Conservation (phyloP, 148 eudicot genomes). For the Cornus suecica region DNA sequence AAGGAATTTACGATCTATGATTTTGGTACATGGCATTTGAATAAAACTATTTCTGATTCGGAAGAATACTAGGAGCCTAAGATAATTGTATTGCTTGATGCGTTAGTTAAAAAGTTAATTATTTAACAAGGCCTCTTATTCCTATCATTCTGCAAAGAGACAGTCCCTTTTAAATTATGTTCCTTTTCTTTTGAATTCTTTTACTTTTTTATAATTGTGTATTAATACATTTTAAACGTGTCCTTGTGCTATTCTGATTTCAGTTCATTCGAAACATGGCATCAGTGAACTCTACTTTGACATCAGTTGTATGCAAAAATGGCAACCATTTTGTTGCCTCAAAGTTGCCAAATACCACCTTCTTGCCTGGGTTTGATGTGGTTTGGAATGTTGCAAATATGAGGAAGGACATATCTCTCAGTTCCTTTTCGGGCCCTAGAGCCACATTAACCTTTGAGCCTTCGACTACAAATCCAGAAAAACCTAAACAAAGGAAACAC, state of each 20-base stretch:
- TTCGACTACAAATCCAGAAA: conserved; percentile 43
- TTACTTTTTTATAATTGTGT: background rate
- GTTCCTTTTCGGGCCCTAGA: conserved; percentile 34
- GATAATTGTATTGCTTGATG: background rate
- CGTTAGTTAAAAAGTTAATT: background rate
- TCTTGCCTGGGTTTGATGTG: conserved; percentile 58
- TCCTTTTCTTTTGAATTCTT: background rate
- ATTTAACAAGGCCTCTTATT: background rate
- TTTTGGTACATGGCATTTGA: background rate
- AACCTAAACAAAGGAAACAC: conserved; percentile 58
- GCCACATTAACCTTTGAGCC: conserved; percentile 93
- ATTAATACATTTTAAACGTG: conserved; percentile 5
- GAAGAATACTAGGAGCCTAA: background rate
- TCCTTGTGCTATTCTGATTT: conserved; percentile 2
- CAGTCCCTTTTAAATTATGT: background rate
- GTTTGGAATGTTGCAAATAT: conserved; percentile 36
- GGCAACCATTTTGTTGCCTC: conserved; percentile 35
- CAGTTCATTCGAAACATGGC: conserved; percentile 55
- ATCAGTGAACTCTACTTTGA: conserved; percentile 61
- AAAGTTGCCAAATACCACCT: conserved; percentile 42
- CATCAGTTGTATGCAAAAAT: conserved; percentile 58
- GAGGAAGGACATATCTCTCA: conserved; percentile 30
- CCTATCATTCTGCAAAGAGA: background rate
- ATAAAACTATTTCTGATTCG: background rate
- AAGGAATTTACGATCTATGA: background rate